Conservation (phyloP, 306 rosid genomes). For the Malus fusca region DNA sequence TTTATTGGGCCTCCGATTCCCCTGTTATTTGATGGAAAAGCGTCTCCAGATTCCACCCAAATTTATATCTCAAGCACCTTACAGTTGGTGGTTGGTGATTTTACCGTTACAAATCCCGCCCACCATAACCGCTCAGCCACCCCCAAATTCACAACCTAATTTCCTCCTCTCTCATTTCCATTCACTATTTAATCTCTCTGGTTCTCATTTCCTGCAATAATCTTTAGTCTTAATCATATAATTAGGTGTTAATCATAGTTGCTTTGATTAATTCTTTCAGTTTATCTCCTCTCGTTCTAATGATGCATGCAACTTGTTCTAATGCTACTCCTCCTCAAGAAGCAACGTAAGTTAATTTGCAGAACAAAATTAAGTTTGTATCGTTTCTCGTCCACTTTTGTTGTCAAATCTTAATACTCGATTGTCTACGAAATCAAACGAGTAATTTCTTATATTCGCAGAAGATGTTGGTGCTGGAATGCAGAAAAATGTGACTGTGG, state of each 20-base stretch:
- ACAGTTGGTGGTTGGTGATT: neutral
- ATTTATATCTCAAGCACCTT: neutral
- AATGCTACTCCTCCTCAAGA: neutral
- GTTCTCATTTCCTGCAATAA: neutral
- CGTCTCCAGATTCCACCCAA: neutral
- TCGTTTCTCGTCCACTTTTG: neutral
- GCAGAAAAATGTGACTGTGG: neutral
- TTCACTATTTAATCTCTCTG: neutral
- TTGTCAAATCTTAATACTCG: neutral
- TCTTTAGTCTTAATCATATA: neutral
- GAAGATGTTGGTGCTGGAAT: neutral
- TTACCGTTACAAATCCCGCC: neutral
- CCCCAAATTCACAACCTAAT: neutral
- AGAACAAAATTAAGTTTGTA: neutral
- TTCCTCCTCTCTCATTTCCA: neutral
- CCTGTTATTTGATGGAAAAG: neutral
- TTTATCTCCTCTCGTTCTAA: neutral
- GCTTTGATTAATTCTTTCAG: neutral
- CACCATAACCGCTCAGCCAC: slow-evolving; percentile 7
- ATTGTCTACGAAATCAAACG: neutral
- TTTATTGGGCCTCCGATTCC: neutral
- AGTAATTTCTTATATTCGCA: neutral
- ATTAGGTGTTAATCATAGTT: neutral
- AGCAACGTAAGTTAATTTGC: neutral
- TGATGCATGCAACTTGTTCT: neutral